Base-by-base conservation (phyloP, 257 asterid genomes). In the Leptodermis oblonga region DNA sequence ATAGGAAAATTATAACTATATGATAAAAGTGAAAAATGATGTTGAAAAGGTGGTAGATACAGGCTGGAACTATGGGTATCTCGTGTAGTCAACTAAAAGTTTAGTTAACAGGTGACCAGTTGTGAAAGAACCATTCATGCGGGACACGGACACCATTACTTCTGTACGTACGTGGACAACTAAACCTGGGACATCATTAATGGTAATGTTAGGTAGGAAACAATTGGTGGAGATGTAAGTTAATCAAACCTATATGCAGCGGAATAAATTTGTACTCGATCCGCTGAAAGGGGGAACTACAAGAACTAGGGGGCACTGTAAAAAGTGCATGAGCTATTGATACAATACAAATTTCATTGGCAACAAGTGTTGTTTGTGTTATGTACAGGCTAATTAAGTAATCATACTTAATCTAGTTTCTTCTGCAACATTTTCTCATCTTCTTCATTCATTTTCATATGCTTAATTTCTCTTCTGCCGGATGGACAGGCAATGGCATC, bases 51-150 rank as follows among this genome's bases (percentile, higher is more conserved):
- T 48, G 68, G 86, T 46, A 64, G 81, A 15, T 62, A 22, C 67
- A 62, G 67, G 89, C 70, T 86, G 87, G 65, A 66, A 75, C 66
- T 72, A 79, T 80, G 85, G 82, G 80, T 42, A 64, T 85, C 96
- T 85, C 87, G 93, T 86, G 96, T 34, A 43, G 62, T 74, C 67
- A 48, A 39, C 63, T n/a, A 72, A 86, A 84, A 80, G 80, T 70
- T 61, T 31, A 49, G 37, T 77, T 65, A 69, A 70, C 51, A 64
- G 65, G 31, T 58, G 56, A 43, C 42, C 43, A 76, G 63, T 71
- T 74, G 68, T 62, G 39, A 17, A 59, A 9, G 14, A 49, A 23
- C 76, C 54, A 58, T 36, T 67, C 64, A 41, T 60, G 60, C 55
- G 59, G 49, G 37, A 28, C n/a, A 48, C 37, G 28, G 37, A n/a